Percentiles rank a stretch among this genome's conserved stretches.
These are phyloP conservation scores for Heliamphora exappendiculata DNA, from an alignment of 148 eudicot genomes.

Conservation along the genomic window DNA sequence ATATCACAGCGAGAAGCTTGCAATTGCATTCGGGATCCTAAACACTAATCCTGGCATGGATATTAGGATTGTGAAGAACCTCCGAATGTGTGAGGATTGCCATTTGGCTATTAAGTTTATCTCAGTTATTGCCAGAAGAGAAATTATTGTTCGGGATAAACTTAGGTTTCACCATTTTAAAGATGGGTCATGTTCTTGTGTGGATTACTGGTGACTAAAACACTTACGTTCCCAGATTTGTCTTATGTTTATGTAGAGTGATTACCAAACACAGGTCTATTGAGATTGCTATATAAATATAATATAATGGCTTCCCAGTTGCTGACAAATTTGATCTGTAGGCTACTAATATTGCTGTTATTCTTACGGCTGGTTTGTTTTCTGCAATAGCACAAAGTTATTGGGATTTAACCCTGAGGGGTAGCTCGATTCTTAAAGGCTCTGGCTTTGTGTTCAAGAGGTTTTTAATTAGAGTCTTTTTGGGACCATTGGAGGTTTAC, in stretches of 20 bases:
- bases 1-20: constrained; percentile 70
- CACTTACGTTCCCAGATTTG: neutral
- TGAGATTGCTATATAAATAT: neutral
- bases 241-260: neutral
- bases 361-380: neutral
- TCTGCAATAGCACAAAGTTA: neutral
- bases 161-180: constrained; percentile 65
- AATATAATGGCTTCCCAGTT: neutral
- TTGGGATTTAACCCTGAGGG: too few relatives aligned
- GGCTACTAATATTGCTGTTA: neutral
- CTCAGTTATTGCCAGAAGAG: constrained; percentile 35
- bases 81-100: constrained; percentile 66
- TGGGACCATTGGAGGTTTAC: too few relatives aligned
- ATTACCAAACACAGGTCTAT: neutral
- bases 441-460: too few relatives aligned
- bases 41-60: constrained; percentile 22
- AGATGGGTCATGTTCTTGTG: constrained; percentile 58
- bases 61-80: constrained; percentile 55
- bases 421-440: too few relatives aligned
- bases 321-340: neutral
- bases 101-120: constrained; percentile 59
- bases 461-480: too few relatives aligned
- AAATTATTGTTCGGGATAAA: constrained; percentile 55
- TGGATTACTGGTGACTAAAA: constrained; percentile 46
- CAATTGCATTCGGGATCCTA: constrained; percentile 53